Base-by-base conservation (phyloP, 2,329 filamentous ascomycete species). In the Phaeosphaeriaceae sp. region DNA sequence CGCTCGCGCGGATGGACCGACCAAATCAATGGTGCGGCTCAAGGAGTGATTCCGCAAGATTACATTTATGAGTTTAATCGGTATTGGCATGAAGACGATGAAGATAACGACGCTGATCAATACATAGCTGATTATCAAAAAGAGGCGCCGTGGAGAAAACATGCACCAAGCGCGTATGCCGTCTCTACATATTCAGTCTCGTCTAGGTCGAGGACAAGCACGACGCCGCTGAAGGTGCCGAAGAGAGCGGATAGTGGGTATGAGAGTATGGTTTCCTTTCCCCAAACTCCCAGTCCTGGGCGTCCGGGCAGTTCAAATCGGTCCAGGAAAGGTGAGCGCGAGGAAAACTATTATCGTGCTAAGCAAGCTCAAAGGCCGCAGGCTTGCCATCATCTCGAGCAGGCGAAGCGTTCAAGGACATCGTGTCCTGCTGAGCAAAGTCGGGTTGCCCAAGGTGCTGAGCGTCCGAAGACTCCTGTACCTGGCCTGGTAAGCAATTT, bases 1-100 rank as follows among this genome's bases (percentile, higher is more conserved):
- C 41, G 42, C 7, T 33, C 40, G 7, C 27, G 31, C 9, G 44
- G 44, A 2, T 41, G 42, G 44, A 47, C 19, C 3, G 44, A 53
- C 19, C 19, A 45, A 31, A 15, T 3, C 31, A 36, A 7, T 36
- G 11, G 6, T 36, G 0, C 47, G 52, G 2, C 24, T 19, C 21
- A 25, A 21, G 15, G 7, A 9, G 42, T 25, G 4, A 60, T 67
- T 31, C 62, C 63, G 0, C 50, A 61, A 9, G 42, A 53, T 19
- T 69, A 68, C 45, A 40, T 62, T 3, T 49, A 66, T 20, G 66
- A 70, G 48, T 66, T 62, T 51, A 57, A 63, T 10, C 25, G 52
- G 13, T 36, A 27, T n/a, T 66, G 60, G 58, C 50, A 56, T 27
- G 60, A 63, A 27, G 55, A 63, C 19, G 58, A 65, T 17, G 54